Evolutionary conservation across 768 basidiomycete genomes (phyloP).

Genomic region (Lentinula lateritia): DNA sequence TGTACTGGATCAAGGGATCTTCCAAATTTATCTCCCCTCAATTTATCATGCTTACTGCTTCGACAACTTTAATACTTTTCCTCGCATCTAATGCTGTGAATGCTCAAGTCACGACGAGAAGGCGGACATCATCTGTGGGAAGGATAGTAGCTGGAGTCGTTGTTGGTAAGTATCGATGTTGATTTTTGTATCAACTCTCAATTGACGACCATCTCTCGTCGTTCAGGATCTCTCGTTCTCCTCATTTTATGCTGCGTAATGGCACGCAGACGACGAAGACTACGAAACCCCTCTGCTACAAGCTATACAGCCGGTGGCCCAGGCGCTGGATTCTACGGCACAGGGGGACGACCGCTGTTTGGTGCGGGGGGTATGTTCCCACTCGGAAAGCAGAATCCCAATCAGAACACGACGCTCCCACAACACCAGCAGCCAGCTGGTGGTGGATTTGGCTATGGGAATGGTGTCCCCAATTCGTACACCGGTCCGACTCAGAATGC

Average conservation of each 20-base stretch:
- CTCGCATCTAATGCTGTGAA: background rate
- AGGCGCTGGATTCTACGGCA: background rate
- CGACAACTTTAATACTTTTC: background rate
- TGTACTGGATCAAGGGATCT: too few relatives aligned
- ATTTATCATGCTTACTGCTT: background rate
- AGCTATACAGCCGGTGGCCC: background rate
- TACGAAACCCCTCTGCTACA: background rate
- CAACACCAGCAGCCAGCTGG: background rate
- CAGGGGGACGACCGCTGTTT: background rate
- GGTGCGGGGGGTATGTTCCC: background rate
- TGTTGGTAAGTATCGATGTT: background rate
- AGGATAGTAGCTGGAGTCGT: constrained; percentile 4
- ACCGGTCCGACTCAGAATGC: background rate
- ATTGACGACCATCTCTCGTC: background rate
- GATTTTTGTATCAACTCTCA: background rate
- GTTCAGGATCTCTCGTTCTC: constrained; percentile 1
- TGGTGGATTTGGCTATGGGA: background rate
- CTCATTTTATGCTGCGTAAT: background rate
- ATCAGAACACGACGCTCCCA: background rate
- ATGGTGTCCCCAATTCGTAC: background rate
- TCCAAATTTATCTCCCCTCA: background rate
- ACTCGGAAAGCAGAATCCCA: background rate
- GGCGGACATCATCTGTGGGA: background rate
- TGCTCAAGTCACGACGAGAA: background rate
- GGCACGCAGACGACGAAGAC: background rate